Base-by-base conservation (phyloP, 164 flowering plant species). In the Tetracentron sinense region DNA sequence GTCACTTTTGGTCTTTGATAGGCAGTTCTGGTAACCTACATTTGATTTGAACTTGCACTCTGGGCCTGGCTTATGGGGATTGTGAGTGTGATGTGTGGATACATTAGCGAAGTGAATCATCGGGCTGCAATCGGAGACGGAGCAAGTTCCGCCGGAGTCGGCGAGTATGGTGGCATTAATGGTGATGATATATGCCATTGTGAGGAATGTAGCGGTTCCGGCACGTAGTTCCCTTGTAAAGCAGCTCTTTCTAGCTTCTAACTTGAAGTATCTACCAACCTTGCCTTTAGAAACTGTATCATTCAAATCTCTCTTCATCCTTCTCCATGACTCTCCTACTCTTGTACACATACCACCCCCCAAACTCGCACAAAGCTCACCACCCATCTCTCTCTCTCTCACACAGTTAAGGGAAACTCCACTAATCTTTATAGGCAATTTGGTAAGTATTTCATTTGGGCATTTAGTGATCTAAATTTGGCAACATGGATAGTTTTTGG, bases 131-230 rank as follows among this genome's bases (percentile, higher is more conserved):
- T 86, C 87, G 19, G 81, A 33, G 56, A 62, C 20, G n/a, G 93
- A 76, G 77, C 96, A 92, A 0, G 83, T 79, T 3, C 79, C 94
- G 25, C 98, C 98, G 33, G 96, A 92, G 72, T 82, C 94, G 6
- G 89, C 56, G 10, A 92, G 67, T 62, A 86, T 82, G 70, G 85
- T 86, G 68, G 98, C 92, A 56, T 92, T 92, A 59, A 88, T 89
- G 22, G 88, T 75, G 68, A 92, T 83, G 67, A 92, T 88, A 61
- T 88, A 89, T 6, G 90, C 94, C 98, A 89, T 92, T 44, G 98
- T 87, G 61, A 89, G 81, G 64, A 87, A 92, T 2, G 96, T 92
- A 66, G 98, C 92, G 0, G 90, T 83, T 35, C 81, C 96, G 0
- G 96, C 92, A 0, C 90, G 84, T n/a, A 92, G 60, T 58, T 87